phyloP scores from a whole-genome alignment of 176 grass and related monocot genomes.

The Phoenix roebelenii region DNA sequence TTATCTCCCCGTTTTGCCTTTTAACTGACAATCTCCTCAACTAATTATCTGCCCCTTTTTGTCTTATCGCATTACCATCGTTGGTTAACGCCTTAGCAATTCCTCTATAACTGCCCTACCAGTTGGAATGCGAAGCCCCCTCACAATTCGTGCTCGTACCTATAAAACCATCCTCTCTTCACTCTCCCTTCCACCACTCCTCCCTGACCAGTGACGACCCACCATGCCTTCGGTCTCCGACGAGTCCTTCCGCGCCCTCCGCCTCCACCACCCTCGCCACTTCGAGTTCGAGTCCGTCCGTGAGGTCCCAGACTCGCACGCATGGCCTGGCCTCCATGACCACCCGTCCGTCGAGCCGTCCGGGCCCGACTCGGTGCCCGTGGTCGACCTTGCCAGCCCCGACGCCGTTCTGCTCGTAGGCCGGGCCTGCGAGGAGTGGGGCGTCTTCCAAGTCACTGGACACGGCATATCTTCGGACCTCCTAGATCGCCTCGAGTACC shows the following conservation, averaged over 20 bases:
- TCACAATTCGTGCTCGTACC: too few species aligned
- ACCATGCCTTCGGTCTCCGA: not conserved
- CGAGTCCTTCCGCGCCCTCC: too few species aligned
- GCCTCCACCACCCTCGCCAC: conserved; percentile 18
- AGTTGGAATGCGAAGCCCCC: too few species aligned
- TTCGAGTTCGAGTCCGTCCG: conserved; percentile 35
- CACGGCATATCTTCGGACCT: conserved; percentile 38
- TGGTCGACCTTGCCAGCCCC: conserved; percentile 42
- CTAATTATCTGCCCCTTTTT: too few species aligned
- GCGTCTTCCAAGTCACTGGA: conserved; percentile 62
- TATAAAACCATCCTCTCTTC: too few species aligned
- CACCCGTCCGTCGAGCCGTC: conserved; percentile 35
- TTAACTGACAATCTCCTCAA: too few species aligned
- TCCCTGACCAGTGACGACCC: not conserved
- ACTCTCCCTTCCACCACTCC: too few species aligned
- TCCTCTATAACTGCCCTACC: too few species aligned
- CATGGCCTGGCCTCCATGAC: conserved; percentile 60
- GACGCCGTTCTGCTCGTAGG: conserved; percentile 9
- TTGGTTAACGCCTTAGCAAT: too few species aligned
- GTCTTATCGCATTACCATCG: too few species aligned
- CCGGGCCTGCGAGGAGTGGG: conserved; percentile 65
- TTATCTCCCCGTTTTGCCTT: too few species aligned
- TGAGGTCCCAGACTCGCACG: conserved; percentile 74
- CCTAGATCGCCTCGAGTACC: conserved; percentile 46
- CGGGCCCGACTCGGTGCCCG: conserved; percentile 41